These are phyloP conservation scores for Biancaea sappan DNA, from an alignment of 306 rosid genomes.

Conservation along the genomic window DNA sequence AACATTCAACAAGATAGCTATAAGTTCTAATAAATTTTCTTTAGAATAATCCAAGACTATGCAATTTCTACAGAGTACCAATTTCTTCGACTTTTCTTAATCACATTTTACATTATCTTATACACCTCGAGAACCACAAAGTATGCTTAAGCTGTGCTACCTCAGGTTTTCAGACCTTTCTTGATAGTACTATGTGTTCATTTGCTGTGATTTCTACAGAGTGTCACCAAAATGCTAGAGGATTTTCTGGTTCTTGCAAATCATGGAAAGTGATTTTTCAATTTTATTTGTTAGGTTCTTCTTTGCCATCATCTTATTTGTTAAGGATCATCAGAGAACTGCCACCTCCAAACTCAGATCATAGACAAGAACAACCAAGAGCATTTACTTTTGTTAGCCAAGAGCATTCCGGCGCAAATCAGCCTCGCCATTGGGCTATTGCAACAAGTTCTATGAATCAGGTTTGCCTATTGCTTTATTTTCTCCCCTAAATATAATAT, in stretches of 20 bases:
- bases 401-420: conserved; percentile 30
- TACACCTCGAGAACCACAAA: too few relatives aligned
- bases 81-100: too few relatives aligned
- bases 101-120: too few relatives aligned
- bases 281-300: conserved; percentile 51
- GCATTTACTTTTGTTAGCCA: conserved; percentile 53
- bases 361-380: conserved; percentile 47
- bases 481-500: neutral
- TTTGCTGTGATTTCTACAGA: neutral
- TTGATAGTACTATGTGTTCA: neutral
- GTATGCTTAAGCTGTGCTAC: too few relatives aligned
- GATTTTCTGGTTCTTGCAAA: conserved; percentile 7
- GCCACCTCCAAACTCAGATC: conserved; percentile 50
- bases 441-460: conserved; percentile 55
- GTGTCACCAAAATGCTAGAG: neutral
- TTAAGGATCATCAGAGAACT: conserved; percentile 75
- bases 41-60: too few relatives aligned
- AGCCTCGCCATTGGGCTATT: conserved; percentile 44
- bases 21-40: too few relatives aligned
- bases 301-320: conserved; percentile 64
- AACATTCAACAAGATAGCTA: too few relatives aligned
- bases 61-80: too few relatives aligned
- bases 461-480: conserved; percentile 39
- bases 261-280: neutral
- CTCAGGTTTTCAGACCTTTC: too few relatives aligned